Base-by-base conservation (phyloP, 257 asterid genomes). In the Cinchona pubescens region DNA sequence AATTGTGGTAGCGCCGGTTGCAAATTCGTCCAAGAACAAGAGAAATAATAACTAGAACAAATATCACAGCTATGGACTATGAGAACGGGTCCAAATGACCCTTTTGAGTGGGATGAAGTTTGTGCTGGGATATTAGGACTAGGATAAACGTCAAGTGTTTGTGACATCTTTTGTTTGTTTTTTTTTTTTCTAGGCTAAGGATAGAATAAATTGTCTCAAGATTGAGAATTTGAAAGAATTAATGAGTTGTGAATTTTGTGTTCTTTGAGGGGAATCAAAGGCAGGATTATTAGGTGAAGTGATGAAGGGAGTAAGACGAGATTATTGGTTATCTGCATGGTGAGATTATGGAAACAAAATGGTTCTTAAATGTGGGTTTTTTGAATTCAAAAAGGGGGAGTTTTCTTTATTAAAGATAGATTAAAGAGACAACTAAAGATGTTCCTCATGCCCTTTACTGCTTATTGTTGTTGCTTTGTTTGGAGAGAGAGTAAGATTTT, bases 71-170 rank as follows among this genome's bases (percentile, higher is more conserved):
- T 73, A 93, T n/a, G 60, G 72, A 93, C 95, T 0, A 86, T 81
- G 65, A 91, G 85, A 65, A 91, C 98, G 0, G 94, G 96, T 48
- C 85, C 90, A 64, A 91, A 93, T 40, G 98, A 93, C 62, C 95
- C 98, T 68, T 71, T 79, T 8, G 93, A 81, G 68, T 71, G 85
- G 40, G 92, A 63, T n/a, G 84, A 66, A 59, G 89, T 32, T 63
- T 85, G 86, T 21, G 81, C 80, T 75, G 53, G 85, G 76, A 51
- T 30, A 45, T 76, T 72, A 13, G 89, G 86, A 70, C 71, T 80
- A 14, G 95, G 96, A 66, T 86, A 88, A 55, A 79, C 83, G 23
- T 83, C 85, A 63, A 75, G 66, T 0, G 90, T 87, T 61, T 88
- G 91, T 25, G 92, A 86, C 93, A 88, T 85, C 69, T 78, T 82